phyloP scores from a whole-genome alignment of 78 protist genomes.

The Guillardia theta region DNA sequence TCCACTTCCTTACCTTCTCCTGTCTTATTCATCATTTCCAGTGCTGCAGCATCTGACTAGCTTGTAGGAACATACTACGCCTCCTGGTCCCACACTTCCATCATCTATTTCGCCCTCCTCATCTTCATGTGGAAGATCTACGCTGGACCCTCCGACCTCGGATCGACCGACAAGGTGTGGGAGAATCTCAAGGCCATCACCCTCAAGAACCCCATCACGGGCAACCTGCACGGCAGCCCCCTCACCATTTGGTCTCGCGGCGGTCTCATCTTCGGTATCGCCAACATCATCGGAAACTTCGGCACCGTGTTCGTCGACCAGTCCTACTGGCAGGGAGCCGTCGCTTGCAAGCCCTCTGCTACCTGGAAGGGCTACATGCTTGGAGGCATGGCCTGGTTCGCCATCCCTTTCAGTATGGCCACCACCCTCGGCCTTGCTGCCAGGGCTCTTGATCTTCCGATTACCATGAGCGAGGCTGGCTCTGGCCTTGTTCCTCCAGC shows the following conservation, averaged over 20 bases:
- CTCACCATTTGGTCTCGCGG: constrained; percentile 22
- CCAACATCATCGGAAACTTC: constrained; percentile 43
- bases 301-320: constrained; percentile 50
- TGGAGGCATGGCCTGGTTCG: constrained; percentile 45
- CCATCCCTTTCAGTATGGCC: constrained; percentile 49
- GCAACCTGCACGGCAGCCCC: neutral
- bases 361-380: constrained; percentile 39
- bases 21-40: too few species aligned
- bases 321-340: constrained; percentile 54
- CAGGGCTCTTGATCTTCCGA: neutral
- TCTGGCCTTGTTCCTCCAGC: neutral
- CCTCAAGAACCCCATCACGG: neutral
- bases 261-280: constrained; percentile 46
- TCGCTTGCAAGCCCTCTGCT: neutral
- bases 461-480: neutral
- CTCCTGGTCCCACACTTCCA: neutral
- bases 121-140: neutral
- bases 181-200: neutral
- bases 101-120: neutral
- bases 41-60: too few species aligned
- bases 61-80: constrained; percentile 45
- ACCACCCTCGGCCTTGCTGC: constrained; percentile 47
- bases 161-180: neutral
- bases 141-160: neutral
- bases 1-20: too few species aligned